Percentiles rank a stretch among this genome's conserved stretches.
Evolutionary conservation across 257 asterid genomes (phyloP).

Genomic region (Solanum gandarillasii): DNA sequence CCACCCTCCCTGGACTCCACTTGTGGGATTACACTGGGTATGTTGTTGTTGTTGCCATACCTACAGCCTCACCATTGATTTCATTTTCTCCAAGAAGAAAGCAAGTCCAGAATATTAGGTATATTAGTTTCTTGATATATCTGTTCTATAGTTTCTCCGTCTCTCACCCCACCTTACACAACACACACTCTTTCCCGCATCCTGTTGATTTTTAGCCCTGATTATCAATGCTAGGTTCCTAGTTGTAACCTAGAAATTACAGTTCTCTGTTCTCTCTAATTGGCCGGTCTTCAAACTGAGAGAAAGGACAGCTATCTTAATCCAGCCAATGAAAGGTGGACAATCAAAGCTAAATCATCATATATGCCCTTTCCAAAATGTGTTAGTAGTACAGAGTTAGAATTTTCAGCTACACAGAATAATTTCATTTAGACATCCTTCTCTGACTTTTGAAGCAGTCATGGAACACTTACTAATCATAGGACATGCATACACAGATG

Average conservation of each 20-base stretch:
- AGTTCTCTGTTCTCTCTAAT: background rate
- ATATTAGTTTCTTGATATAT: background rate
- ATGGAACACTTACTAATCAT: background rate
- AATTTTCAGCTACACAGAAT: background rate
- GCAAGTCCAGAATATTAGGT: background rate
- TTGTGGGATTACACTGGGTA: background rate
- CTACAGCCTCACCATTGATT: background rate
- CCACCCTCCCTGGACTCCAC: background rate
- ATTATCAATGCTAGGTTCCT: background rate
- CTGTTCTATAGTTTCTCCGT: background rate
- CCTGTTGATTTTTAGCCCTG: background rate
- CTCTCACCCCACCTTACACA: background rate
- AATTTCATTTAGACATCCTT: background rate
- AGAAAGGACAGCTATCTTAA: background rate
- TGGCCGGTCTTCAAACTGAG: background rate
- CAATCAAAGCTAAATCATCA: background rate
- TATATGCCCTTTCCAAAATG: background rate
- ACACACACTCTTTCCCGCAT: background rate
- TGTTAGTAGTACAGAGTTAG: background rate
- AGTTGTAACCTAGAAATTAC: background rate
- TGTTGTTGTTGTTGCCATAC: background rate
- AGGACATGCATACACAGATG: background rate
- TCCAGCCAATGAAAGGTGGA: background rate
- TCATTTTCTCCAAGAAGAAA: background rate
- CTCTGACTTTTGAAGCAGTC: background rate